Conservation (phyloP, 805 yeast genomes). For the Yamadazyma paraphyllophila region DNA sequence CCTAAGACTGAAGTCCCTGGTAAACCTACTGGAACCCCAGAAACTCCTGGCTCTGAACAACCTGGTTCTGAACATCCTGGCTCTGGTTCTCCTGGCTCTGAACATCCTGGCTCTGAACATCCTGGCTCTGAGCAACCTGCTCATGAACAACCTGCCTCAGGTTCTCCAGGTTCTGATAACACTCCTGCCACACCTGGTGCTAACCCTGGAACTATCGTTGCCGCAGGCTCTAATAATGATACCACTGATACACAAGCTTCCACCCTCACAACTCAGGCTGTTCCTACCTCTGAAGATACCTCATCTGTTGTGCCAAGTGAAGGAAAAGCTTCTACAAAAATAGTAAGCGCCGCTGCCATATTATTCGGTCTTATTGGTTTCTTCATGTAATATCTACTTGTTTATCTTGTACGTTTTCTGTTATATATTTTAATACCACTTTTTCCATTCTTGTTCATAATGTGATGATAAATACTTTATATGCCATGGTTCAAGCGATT, state of each 20-base stretch:
- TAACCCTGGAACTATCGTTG: conserved; percentile 13
- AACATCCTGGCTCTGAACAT: conserved; percentile 7
- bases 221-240: conserved; percentile 19
- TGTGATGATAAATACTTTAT: too few species aligned
- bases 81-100: conserved; percentile 13
- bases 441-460: too few species aligned
- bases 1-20: too few species aligned
- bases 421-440: neutral
- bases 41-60: too few species aligned
- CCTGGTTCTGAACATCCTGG: conserved; percentile 14
- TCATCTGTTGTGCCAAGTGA: neutral
- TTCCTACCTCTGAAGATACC: conserved; percentile 18
- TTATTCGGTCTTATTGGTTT: neutral
- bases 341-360: conserved; percentile 10
- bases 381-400: neutral
- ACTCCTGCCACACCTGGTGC: conserved; percentile 28
- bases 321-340: neutral
- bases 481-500: too few species aligned
- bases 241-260: conserved; percentile 21
- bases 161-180: conserved; percentile 14
- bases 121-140: conserved; percentile 10
- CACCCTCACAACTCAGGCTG: conserved; percentile 14
- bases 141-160: conserved; percentile 9
- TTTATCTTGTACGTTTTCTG: neutral
- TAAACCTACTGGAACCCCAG: conserved; percentile 18